phyloP scores from a whole-genome alignment of 805 yeast species.

The Tetrapisispora phaffii region DNA sequence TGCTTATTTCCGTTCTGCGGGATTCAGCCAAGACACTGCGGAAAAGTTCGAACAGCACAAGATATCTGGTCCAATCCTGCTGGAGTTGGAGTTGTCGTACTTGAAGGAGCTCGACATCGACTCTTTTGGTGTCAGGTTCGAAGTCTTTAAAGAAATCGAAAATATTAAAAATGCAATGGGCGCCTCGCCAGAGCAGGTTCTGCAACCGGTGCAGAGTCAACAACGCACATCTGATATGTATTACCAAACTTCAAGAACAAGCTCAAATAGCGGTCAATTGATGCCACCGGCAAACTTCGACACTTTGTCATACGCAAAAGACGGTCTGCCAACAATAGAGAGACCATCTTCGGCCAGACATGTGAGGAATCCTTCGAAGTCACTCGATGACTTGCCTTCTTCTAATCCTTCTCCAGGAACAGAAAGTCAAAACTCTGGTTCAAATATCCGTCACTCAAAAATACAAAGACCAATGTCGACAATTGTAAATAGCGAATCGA shows the following conservation, averaged over 20 bases:
- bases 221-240: not conserved
- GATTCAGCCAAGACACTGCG: conserved; percentile 62
- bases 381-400: conserved; percentile 6
- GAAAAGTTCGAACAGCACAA: conserved; percentile 76
- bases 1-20: conserved; percentile 57
- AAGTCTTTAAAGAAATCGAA: conserved; percentile 80
- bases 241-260: not conserved
- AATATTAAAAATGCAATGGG: conserved; percentile 32
- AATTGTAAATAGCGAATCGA: not conserved
- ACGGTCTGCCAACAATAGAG: not conserved
- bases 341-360: conserved; percentile 6
- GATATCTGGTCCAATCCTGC: conserved; percentile 73
- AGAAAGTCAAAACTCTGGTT: not conserved
- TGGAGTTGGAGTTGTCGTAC: conserved; percentile 76
- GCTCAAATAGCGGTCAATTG: conserved; percentile 13
- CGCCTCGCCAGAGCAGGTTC: not conserved
- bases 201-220: not conserved
- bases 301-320: not conserved
- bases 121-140: conserved; percentile 92
- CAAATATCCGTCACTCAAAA: not conserved
- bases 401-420: not conserved
- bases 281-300: conserved; percentile 22
- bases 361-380: conserved; percentile 13
- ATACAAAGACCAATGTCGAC: conserved; percentile 11
- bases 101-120: conserved; percentile 85